Percentiles rank a stretch among this genome's conserved stretches.
Evolutionary conservation across 23 red algal species (phyloP).

Genomic region (Gracilaria caudata): DNA sequence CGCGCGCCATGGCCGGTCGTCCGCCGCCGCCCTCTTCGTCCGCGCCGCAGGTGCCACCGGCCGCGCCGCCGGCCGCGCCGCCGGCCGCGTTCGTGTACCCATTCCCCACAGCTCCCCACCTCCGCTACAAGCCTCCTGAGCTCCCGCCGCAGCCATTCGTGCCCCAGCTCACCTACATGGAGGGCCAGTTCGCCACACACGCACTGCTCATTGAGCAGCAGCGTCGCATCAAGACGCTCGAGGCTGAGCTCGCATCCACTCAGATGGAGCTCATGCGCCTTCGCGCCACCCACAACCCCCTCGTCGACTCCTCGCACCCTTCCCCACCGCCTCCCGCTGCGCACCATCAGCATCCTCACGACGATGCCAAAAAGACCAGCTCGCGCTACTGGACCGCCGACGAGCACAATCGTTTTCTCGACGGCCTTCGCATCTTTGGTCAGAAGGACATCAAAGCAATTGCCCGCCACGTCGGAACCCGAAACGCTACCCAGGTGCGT

Average conservation of each 20-base stretch:
- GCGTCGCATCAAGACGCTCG: slow-evolving; percentile 58
- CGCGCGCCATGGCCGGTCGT: slow-evolving; percentile 36
- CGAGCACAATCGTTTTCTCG: slow-evolving; percentile 91
- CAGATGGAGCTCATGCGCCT: slow-evolving; percentile 72
- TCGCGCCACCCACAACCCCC: slow-evolving; percentile 22
- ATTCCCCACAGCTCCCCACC: not conserved
- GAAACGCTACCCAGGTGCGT: slow-evolving; percentile 93
- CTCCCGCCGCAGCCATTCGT: slow-evolving; percentile 34
- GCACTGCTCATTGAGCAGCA: slow-evolving; percentile 72
- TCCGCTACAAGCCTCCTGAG: slow-evolving; percentile 12
- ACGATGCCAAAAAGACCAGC: slow-evolving; percentile 72
- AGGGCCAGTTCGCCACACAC: slow-evolving; percentile 65
- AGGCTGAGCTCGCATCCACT: slow-evolving; percentile 63
- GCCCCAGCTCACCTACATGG: slow-evolving; percentile 64
- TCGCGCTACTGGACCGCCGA: slow-evolving; percentile 94
- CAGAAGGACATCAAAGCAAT: slow-evolving; percentile 91
- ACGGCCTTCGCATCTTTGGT: slow-evolving; percentile 86
- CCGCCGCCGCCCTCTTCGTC: slow-evolving; percentile 18
- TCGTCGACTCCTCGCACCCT: slow-evolving; percentile 16
- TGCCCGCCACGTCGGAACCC: slow-evolving; percentile 81
- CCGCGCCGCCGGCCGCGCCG: slow-evolving; percentile 19
- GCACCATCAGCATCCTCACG: slow-evolving; percentile 28
- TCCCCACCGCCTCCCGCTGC: not conserved
- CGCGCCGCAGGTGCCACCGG: slow-evolving; percentile 32
- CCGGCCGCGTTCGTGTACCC: slow-evolving; percentile 25